phyloP scores from a whole-genome alignment of 2,329 filamentous ascomycete species.

The Dactylonectria estremocensis region DNA sequence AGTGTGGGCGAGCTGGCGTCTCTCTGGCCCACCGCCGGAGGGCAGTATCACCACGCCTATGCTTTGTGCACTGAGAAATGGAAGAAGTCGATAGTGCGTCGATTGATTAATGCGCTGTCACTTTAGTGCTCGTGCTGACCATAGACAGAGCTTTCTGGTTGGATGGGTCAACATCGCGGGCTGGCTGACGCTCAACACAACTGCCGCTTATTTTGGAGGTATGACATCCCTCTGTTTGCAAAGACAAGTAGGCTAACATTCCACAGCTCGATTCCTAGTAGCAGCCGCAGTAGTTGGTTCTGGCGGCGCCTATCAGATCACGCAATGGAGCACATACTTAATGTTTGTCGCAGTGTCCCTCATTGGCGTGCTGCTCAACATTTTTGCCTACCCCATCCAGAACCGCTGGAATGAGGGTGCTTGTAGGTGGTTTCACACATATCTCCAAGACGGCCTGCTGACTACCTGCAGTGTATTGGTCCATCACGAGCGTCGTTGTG shows the following conservation, averaged over 20 bases:
- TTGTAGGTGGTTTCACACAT: conserved; percentile 39
- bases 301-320: conserved; percentile 55
- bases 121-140: conserved; percentile 10
- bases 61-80: conserved; percentile 58
- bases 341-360: conserved; percentile 55
- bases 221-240: conserved; percentile 4
- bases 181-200: conserved; percentile 62
- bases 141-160: conserved; percentile 57
- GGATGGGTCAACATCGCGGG: conserved; percentile 63
- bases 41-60: conserved; percentile 61
- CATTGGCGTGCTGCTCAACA: conserved; percentile 52
- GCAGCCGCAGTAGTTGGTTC: conserved; percentile 59
- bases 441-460: not conserved
- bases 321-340: conserved; percentile 58
- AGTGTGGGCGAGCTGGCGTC: conserved; percentile 42
- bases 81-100: conserved; percentile 54
- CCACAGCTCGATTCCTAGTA: conserved; percentile 59
- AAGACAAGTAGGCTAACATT: conserved; percentile 11
- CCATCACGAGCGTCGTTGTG: conserved; percentile 57
- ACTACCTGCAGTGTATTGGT: conserved; percentile 55
- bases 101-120: not conserved
- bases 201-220: conserved; percentile 61
- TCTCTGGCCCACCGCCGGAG: conserved; percentile 41
- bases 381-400: conserved; percentile 59
- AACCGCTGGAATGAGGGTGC: conserved; percentile 60